Evolutionary conservation across 2,329 filamentous ascomycete genomes (phyloP).

Genomic region (Hymenoscyphus infarciens): DNA sequence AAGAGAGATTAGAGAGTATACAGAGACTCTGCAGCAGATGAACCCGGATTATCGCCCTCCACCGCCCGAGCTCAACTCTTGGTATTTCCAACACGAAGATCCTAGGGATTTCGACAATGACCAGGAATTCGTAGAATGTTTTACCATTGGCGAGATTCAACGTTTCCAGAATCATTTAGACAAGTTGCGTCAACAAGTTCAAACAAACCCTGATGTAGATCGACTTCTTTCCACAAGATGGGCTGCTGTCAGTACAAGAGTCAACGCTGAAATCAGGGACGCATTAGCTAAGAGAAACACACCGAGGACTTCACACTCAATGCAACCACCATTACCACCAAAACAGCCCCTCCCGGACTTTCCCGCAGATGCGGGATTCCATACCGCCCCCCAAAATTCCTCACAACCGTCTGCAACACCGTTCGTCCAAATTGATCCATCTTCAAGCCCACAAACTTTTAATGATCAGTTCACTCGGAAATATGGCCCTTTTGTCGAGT

Average conservation of each 20-base stretch:
- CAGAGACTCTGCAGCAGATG: background rate
- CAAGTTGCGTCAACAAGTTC: background rate
- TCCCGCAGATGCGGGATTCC: background rate
- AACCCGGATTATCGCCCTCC: background rate
- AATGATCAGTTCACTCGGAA: background rate
- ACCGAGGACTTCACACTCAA: background rate
- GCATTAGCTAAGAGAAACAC: background rate
- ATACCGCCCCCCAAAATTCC: background rate
- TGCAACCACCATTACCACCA: background rate
- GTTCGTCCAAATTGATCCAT: background rate
- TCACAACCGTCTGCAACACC: background rate
- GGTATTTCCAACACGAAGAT: background rate
- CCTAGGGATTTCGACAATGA: background rate
- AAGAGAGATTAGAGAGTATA: background rate
- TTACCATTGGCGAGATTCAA: background rate
- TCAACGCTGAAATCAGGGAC: background rate
- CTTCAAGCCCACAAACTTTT: background rate
- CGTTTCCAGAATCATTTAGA: constrained; percentile 1
- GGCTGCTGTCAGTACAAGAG: background rate
- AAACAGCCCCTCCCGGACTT: background rate
- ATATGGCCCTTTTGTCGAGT: background rate
- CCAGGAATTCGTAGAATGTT: background rate
- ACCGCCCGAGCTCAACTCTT: background rate
- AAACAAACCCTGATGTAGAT: background rate
- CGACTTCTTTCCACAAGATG: background rate